Evolutionary conservation across 2,329 filamentous ascomycete species (phyloP).

Genomic region (Aureobasidium subglaciale): DNA sequence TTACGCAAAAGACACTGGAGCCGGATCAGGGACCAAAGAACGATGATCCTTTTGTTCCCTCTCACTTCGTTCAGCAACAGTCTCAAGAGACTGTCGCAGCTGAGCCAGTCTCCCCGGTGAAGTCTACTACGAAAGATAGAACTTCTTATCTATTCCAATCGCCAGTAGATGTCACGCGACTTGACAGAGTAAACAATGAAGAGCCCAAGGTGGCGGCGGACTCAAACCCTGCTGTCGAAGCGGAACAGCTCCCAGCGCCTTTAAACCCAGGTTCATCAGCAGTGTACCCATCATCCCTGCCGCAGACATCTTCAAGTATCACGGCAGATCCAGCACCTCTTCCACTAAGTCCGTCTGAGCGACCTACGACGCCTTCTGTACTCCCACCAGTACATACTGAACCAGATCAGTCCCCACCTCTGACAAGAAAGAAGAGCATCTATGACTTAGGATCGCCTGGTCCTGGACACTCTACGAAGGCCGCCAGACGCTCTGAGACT

Average conservation of each 20-base stretch:
- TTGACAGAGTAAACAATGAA: background rate
- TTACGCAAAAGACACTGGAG: background rate
- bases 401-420: background rate
- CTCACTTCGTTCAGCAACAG: background rate
- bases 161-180: constrained; percentile 27
- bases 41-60: background rate
- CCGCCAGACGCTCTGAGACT: constrained; percentile 30
- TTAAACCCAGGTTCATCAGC: background rate
- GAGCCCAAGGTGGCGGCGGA: background rate
- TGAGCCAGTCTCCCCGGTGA: constrained; percentile 30
- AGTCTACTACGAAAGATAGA: constrained; percentile 39
- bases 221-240: background rate
- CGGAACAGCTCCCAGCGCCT: background rate
- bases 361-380: background rate
- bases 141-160: constrained; percentile 41
- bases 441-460: constrained; percentile 32
- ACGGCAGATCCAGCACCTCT: background rate
- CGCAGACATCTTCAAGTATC: background rate
- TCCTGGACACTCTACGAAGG: constrained; percentile 35
- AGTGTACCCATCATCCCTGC: background rate
- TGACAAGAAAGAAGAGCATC: constrained; percentile 23
- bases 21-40: background rate
- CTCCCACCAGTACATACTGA: background rate
- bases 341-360: background rate
- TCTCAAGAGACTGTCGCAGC: background rate